Conservation (phyloP, 1,139 yeast genomes). For the Saccharomyces hybrid region DNA sequence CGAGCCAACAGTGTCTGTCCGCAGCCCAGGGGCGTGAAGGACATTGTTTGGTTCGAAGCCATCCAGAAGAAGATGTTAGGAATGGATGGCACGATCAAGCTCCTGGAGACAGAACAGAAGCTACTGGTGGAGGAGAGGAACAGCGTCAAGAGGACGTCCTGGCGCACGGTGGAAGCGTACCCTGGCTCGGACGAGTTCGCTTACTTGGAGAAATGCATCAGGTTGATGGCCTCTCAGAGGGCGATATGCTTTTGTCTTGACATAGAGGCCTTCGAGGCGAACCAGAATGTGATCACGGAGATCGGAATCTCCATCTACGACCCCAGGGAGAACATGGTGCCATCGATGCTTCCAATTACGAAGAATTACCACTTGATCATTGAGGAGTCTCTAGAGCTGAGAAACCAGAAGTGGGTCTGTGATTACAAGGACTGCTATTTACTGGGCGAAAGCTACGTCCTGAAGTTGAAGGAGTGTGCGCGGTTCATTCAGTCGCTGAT, state of each 20-base stretch:
- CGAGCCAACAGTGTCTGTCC: neutral
- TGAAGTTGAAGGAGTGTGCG: conserved; percentile 37
- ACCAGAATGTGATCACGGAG: conserved; percentile 47
- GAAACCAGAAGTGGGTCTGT: conserved; percentile 56
- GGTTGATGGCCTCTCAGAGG: conserved; percentile 24
- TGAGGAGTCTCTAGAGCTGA: conserved; percentile 39
- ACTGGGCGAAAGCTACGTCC: conserved; percentile 47
- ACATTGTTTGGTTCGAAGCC: neutral
- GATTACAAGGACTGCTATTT: conserved; percentile 52
- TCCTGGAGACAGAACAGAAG: neutral
- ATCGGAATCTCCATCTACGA: conserved; percentile 64
- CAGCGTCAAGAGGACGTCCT: neutral
- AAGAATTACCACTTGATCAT: conserved; percentile 51
- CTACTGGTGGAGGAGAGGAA: neutral
- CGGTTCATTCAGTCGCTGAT: conserved; percentile 39
- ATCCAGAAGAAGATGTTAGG: neutral
- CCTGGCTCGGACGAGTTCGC: conserved; percentile 21
- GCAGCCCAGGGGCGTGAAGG: neutral
- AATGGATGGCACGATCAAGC: neutral
- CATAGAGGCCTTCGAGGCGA: conserved; percentile 57
- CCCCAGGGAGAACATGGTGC: conserved; percentile 37
- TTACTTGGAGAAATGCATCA: conserved; percentile 22
- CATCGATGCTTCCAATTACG: conserved; percentile 24
- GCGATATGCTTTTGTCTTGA: conserved; percentile 49
- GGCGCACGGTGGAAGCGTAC: conserved; percentile 18